Evolutionary conservation across 352 stramenopile species (phyloP), one percentile per base, ranked within the genome.

Genomic region (Globisporangium echinulatum): DNA sequence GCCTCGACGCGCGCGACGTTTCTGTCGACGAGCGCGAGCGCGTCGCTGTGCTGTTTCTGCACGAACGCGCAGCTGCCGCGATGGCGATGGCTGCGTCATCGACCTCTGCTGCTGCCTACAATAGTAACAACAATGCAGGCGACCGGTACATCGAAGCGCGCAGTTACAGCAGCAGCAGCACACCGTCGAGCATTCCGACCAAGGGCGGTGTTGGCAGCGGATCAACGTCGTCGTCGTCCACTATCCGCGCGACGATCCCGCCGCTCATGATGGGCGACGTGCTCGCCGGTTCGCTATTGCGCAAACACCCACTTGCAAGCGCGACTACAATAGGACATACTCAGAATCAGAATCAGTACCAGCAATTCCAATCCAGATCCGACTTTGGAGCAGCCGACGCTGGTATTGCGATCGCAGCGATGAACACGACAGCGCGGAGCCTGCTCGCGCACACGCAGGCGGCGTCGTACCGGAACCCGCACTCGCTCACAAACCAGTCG

Each of bases 21-120:
- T 80, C 77, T 7, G 66, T 68, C 1, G 87, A 96, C 36, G 87
- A 96, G 55, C 74, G 83, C n/a, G 78, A 91, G 38, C 73, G 80
- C 33, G 73, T 87, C 15, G 74, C 84, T 4, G 64, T 85, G 0
- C 54, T 96, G 0, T 93, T 94, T 54, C 58, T 77, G 19, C 82
- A 92, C 42, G 82, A 92, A 43, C 74, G 82, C n/a, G 70, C 72
- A 17, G 58, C 63, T 7, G 71, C 71, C 4, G 71, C 71, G 4
- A 52, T 63, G 36, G 62, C 63, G 48, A 33, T 33, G 25, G 68
- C 60, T 44, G 66, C 36, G 15, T 36, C 46, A 17, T 49, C 51
- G 6, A 43, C 33, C 51, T 54, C 54, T 48, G n/a, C 15, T 13
- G 25, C 14, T 10, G 15, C 15, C 4, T 10, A 2, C 38, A 39